Conservation (phyloP, 177 flowering plant genomes). For the Vitis hybrid region DNA sequence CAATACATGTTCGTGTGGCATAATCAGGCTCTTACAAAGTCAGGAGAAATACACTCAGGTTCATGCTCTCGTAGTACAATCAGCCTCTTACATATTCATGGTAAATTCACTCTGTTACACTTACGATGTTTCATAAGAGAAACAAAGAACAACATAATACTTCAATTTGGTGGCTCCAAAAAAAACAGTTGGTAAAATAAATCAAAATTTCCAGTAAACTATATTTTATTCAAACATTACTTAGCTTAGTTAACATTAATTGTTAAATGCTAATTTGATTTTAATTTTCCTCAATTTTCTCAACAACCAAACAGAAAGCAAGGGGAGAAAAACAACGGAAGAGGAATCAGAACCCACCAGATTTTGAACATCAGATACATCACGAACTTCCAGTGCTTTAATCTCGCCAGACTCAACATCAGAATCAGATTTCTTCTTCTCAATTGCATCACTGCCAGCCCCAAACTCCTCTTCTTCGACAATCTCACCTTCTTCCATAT, state of each 20-base stretch:
- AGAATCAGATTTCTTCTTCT: slow-evolving; percentile 26
- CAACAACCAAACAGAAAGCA: slow-evolving; percentile 17
- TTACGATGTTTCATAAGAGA: not conserved
- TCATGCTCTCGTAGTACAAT: slow-evolving; percentile 29
- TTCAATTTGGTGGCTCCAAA: slow-evolving; percentile 8
- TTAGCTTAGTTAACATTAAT: not conserved
- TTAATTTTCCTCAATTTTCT: not conserved
- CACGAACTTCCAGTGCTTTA: slow-evolving; percentile 23
- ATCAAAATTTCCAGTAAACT: not conserved
- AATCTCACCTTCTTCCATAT: slow-evolving; percentile 77
- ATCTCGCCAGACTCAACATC: slow-evolving; percentile 52
- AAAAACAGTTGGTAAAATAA: not conserved
- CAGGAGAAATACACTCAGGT: slow-evolving; percentile 16
- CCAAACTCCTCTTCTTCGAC: slow-evolving; percentile 48
- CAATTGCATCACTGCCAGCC: slow-evolving; percentile 6
- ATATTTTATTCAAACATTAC: not conserved
- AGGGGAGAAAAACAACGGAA: not conserved
- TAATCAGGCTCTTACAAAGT: slow-evolving; percentile 33
- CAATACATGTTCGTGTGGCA: slow-evolving; percentile 29
- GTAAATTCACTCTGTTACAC: slow-evolving; percentile 19
- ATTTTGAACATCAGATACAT: slow-evolving; percentile 15
- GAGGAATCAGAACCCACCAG: slow-evolving; percentile 43
- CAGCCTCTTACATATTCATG: slow-evolving; percentile 28
- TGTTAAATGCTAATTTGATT: not conserved
- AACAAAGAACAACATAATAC: not conserved